Conservation (phyloP, 2,329 filamentous ascomycete genomes). For the Westerdykella ornata region DNA sequence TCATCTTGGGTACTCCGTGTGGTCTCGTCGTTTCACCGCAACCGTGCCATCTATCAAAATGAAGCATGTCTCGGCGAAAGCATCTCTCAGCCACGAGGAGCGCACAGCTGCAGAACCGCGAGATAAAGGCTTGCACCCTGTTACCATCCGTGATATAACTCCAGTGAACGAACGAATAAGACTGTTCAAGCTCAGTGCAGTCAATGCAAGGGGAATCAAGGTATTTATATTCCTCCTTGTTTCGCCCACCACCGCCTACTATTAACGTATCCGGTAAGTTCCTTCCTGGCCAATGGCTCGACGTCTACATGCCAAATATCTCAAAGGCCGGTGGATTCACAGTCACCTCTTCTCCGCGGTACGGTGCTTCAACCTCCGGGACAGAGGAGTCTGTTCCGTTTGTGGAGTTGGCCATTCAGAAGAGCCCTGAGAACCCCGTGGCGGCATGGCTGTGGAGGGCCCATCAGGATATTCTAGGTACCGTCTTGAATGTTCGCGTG, state of each 20-base stretch:
- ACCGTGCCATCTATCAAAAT: too few relatives aligned
- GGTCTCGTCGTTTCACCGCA: too few relatives aligned
- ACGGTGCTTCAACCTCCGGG: slow-evolving; percentile 34
- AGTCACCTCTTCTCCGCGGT: slow-evolving; percentile 67
- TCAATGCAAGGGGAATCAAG: slow-evolving; percentile 44
- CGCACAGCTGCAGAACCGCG: slow-evolving; percentile 69
- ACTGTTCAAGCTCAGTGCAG: slow-evolving; percentile 59
- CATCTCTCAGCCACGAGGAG: slow-evolving; percentile 52
- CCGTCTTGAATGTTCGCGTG: slow-evolving; percentile 59
- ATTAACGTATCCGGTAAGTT: slow-evolving; percentile 50
- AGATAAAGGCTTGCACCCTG: slow-evolving; percentile 56
- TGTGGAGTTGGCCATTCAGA: slow-evolving; percentile 73
- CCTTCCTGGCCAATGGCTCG: slow-evolving; percentile 80
- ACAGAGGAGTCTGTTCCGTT: slow-evolving; percentile 39
- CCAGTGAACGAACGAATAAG: slow-evolving; percentile 62
- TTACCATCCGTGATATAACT: slow-evolving; percentile 55
- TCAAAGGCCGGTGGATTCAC: slow-evolving; percentile 77
- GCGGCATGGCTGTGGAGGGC: slow-evolving; percentile 69
- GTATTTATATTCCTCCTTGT: slow-evolving; percentile 36
- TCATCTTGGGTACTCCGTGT: too few relatives aligned
- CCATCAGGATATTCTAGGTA: slow-evolving; percentile 49
- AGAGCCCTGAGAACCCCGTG: slow-evolving; percentile 61
- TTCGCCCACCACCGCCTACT: slow-evolving; percentile 14
- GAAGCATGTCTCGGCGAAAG: slow-evolving; percentile 18
- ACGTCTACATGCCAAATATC: slow-evolving; percentile 66